Base-by-base conservation (phyloP, 129 eudicot genomes). In the Centrapalus pauciflorus region DNA sequence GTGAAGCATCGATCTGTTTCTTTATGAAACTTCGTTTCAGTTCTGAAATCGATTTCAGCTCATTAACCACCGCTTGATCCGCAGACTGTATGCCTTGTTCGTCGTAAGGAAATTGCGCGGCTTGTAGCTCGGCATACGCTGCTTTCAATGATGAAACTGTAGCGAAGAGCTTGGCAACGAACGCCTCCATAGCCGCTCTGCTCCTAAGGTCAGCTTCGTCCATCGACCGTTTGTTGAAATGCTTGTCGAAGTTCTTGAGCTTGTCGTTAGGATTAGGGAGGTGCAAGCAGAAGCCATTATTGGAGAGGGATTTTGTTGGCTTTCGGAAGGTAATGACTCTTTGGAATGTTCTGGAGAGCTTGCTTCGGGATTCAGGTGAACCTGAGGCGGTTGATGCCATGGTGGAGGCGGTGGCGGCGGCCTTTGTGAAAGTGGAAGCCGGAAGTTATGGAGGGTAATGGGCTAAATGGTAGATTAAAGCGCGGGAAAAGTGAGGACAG, bases 111-210 rank as follows among this genome's bases (percentile, higher is more conserved):
- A 72, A 82, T 79, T 88, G 96, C 9, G 96, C 88, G 75, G 79
- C 49, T 20, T 88, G 96, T 0, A 88, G 70, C 83, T 89, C 95
- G 3, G 97, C 95, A 40, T 89, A 89, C 23, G 95, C 87, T 0
- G 97, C 90, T 77, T 89, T 86, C 11, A 86, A 73, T 3, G 86
- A 63, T 0, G 97, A 81, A 57, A 89, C 20, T 7, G 88, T 64
- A 59, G 95, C 97, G 64, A 89, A 89, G 23, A 89, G 88, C 68
- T 83, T 81, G n/a, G 97, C 88, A 19, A 89, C 19, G 23, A 89
- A 80, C 4, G 95, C 97, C 4, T 81, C 90, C 72, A 79, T 60
- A 35, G 84, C 80, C 12, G 96, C 85, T 55, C 76, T 67, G 60
- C 45, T 75, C 7, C 45, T 49, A 7, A 71, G 7, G 23, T 62